Base-by-base conservation (phyloP, 495 filamentous ascomycete species). In the Jackrogersella minutella region DNA sequence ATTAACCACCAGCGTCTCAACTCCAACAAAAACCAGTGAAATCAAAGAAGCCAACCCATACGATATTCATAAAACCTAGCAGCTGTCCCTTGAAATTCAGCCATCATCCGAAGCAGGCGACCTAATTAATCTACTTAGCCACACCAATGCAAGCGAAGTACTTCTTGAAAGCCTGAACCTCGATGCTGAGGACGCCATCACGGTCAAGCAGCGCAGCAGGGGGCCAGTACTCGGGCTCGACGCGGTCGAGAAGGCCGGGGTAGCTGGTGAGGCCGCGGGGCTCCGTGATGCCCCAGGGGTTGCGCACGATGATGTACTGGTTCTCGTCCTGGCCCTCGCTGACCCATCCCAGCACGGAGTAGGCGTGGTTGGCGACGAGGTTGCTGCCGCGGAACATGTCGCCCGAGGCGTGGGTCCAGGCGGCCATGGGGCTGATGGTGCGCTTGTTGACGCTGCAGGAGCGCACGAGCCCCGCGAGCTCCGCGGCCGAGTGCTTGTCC, bases 211-310 rank as follows among this genome's bases (percentile, higher is more conserved):
- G 58, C 3, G 68, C 71, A 0, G 64, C 69, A 0, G 75, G 72
- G 7, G 62, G 64, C 76, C 76, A 78, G 62, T 73, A 75, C 62
- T 72, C 64, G n/a, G 64, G 69, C 57, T 77, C 72, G 14, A 78
- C 72, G 14, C 58, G 61, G 9, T 65, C 60, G 5, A 78, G 53
- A 22, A 78, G 36, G 9, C 73, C 76, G 0, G 68, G 67, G 47
- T 73, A 74, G 40, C 52, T 69, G 6, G 70, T 76, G 13, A 72
- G 39, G 34, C 71, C 76, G 17, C 68, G 58, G 14, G 70, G 68
- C 66, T 76, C 75, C 8, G 75, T 73, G 17, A 75, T 65, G 30
- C 76, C 75, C 76, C 76, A 78, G 13, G 75, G 76, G 69, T 78
- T 76, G 19, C 76, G 68, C 17, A 78, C 55, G 51, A 78, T 68